These are phyloP conservation scores for Irpex lacteus DNA, from an alignment of 1,284 basidiomycete genomes.

Conservation along the genomic window DNA sequence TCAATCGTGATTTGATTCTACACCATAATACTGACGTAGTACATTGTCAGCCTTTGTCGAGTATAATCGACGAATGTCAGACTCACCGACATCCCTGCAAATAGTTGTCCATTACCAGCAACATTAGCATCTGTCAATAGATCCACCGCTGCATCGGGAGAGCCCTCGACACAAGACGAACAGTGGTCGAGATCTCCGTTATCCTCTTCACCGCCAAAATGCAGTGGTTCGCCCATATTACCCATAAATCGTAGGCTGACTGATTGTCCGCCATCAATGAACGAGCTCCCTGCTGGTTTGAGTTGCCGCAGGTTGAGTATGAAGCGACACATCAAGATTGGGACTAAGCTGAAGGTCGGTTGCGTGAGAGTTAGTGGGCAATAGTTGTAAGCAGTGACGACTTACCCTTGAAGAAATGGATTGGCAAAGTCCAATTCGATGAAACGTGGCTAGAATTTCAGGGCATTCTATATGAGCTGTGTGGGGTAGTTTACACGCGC, in stretches of 20 bases:
- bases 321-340: not conserved
- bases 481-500: too few relatives aligned
- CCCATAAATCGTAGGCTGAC: not conserved
- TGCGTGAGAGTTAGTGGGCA: not conserved
- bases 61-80: not conserved
- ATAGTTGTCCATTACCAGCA: not conserved
- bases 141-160: too few relatives aligned
- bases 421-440: not conserved
- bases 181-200: not conserved
- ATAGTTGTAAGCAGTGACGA: not conserved
- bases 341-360: not conserved
- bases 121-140: not conserved
- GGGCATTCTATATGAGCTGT: too few relatives aligned
- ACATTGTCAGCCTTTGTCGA: not conserved
- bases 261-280: not conserved
- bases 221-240: not conserved
- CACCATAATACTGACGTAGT: not conserved
- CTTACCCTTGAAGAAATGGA: not conserved
- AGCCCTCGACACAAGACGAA: not conserved
- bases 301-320: not conserved
- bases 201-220: not conserved
- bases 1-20: not conserved
- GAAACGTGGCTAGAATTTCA: too few relatives aligned
- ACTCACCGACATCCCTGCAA: not conserved
- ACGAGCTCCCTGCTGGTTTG: not conserved